Evolutionary conservation across 768 basidiomycete genomes (phyloP).

Genomic region (Boletus rubescentipes): DNA sequence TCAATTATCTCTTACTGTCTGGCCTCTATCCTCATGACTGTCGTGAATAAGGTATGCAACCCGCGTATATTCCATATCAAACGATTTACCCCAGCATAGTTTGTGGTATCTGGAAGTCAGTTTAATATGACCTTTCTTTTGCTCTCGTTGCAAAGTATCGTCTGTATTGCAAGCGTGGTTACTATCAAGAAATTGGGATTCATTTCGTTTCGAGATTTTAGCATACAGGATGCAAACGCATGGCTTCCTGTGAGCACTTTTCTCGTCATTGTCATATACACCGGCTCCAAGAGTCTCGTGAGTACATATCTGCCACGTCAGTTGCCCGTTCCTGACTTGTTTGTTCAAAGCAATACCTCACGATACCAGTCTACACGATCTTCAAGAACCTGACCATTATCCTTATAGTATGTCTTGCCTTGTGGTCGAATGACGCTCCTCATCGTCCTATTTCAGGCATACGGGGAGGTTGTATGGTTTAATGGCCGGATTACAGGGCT

Average conservation of each 20-base stretch:
- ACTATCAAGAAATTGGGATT: conserved; percentile 71
- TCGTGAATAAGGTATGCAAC: conserved; percentile 83
- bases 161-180: conserved; percentile 79
- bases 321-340: not conserved
- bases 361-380: conserved; percentile 97
- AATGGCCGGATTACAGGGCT: conserved; percentile 84
- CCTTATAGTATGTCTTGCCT: conserved; percentile 67
- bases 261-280: conserved; percentile 94
- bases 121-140: conserved; percentile 99
- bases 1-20: conserved; percentile 88
- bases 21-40: conserved; percentile 94
- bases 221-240: conserved; percentile 76
- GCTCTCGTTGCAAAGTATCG: conserved; percentile 84
- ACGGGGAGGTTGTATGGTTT: conserved; percentile 98
- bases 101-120: conserved; percentile 87
- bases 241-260: conserved; percentile 96
- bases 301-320: conserved; percentile 36
- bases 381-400: conserved; percentile 99
- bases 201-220: conserved; percentile 84
- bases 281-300: conserved; percentile 94
- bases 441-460: conserved; percentile 56
- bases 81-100: conserved; percentile 45
- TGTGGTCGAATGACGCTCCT: not conserved
- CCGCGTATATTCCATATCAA: not conserved
- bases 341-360: conserved; percentile 80